phyloP scores from a whole-genome alignment of 345 rosid genomes.

The Excoecaria cochinchinensis region DNA sequence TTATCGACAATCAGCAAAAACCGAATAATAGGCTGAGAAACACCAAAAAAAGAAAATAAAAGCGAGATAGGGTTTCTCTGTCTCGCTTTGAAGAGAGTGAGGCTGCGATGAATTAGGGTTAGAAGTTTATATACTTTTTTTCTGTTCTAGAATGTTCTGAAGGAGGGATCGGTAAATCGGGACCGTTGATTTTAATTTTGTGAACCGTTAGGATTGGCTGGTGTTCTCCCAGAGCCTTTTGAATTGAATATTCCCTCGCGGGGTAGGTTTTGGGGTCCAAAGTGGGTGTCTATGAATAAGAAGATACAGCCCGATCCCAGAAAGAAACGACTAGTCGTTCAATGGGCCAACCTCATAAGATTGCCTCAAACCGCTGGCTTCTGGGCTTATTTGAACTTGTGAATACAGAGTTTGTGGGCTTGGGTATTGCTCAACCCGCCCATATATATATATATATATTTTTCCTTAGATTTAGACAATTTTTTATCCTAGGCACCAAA shows the following conservation, averaged over 20 bases:
- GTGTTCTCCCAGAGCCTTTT: neutral
- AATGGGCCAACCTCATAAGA: neutral
- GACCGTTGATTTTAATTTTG: conserved; percentile 16
- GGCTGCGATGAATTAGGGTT: too few species aligned
- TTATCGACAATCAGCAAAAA: neutral
- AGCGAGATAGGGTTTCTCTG: neutral
- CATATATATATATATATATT: too few species aligned
- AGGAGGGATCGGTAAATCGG: neutral
- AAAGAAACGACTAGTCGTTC: neutral
- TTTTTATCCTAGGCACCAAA: too few species aligned
- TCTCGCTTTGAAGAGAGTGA: neutral
- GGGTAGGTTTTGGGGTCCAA: neutral
- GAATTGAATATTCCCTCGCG: neutral
- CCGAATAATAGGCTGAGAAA: neutral
- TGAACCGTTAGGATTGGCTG: conserved; percentile 13
- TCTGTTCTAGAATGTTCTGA: conserved; percentile 33
- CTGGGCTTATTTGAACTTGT: too few species aligned
- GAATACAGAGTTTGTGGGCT: too few species aligned
- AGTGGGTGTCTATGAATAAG: neutral
- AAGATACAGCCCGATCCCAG: too few species aligned
- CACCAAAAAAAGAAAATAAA: neutral
- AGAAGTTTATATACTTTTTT: conserved; percentile 7
- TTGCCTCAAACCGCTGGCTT: too few species aligned
- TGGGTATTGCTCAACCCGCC: too few species aligned
- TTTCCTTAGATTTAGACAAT: too few species aligned